phyloP scores from a whole-genome alignment of 768 basidiomycete genomes.

The Galerina sulciceps region DNA sequence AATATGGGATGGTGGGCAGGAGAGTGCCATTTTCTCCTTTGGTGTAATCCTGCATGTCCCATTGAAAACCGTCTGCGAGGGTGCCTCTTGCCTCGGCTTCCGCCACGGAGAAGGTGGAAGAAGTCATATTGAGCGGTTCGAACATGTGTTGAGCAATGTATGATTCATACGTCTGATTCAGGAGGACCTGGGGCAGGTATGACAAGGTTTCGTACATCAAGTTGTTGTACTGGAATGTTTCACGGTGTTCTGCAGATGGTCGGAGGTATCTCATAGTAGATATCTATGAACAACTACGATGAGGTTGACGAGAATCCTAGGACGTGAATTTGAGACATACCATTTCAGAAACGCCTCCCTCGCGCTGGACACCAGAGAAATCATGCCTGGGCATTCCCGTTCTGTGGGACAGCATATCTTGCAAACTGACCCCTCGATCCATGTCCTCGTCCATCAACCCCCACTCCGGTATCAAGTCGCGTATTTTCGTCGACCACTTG shows the following conservation, averaged over 20 bases:
- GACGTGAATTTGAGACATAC: slow-evolving; percentile 26
- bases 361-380: slow-evolving; percentile 31
- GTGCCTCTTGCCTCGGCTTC: slow-evolving; percentile 36
- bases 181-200: slow-evolving; percentile 39
- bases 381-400: slow-evolving; percentile 52
- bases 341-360: slow-evolving; percentile 39
- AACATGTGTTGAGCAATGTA: slow-evolving; percentile 44
- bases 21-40: slow-evolving; percentile 34
- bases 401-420: slow-evolving; percentile 47
- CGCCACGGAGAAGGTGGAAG: slow-evolving; percentile 42
- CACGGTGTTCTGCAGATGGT: slow-evolving; percentile 43
- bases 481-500: slow-evolving; percentile 41
- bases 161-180: slow-evolving; percentile 44
- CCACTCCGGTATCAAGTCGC: slow-evolving; percentile 45
- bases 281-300: slow-evolving; percentile 28
- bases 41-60: slow-evolving; percentile 35
- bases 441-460: slow-evolving; percentile 40
- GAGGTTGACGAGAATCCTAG: background rate
- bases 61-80: slow-evolving; percentile 42
- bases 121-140: slow-evolving; percentile 39
- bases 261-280: slow-evolving; percentile 39
- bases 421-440: slow-evolving; percentile 35
- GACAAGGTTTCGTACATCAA: slow-evolving; percentile 48
- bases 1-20: slow-evolving; percentile 41
- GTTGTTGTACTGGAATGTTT: slow-evolving; percentile 51